Evolutionary conservation across 306 rosid genomes (phyloP).

Genomic region (Cicer judaicum): DNA sequence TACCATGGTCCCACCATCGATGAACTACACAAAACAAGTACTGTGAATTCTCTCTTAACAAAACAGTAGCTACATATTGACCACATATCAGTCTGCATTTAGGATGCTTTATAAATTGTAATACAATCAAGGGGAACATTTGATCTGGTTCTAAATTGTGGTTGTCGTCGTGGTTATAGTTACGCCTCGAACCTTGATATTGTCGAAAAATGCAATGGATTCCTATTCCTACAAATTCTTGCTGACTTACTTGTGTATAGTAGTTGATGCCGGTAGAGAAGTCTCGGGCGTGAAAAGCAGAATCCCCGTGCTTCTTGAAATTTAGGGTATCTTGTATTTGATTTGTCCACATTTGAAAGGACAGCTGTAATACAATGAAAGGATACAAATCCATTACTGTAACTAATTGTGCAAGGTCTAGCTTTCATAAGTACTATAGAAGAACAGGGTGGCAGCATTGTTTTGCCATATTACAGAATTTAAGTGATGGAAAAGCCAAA

Average conservation of each 20-base stretch:
- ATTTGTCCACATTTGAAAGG: slow-evolving; percentile 98
- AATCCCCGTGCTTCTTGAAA: slow-evolving; percentile 87
- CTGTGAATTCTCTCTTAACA: background rate
- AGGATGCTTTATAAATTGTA: background rate
- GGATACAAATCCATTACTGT: slow-evolving; percentile 1
- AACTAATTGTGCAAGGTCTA: slow-evolving; percentile 1
- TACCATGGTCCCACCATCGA: slow-evolving; percentile 90
- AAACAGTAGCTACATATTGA: slow-evolving; percentile 1
- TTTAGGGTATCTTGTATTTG: slow-evolving; percentile 95
- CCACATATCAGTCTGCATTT: slow-evolving; percentile 10
- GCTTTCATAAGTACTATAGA: slow-evolving; percentile 27
- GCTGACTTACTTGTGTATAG: slow-evolving; percentile 80
- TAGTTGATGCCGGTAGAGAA: slow-evolving; percentile 68
- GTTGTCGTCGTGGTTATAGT: no score
- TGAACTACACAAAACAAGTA: slow-evolving; percentile 66
- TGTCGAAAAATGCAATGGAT: background rate
- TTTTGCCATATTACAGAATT: background rate
- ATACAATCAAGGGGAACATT: background rate
- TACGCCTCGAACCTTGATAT: no score
- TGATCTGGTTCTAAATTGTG: background rate
- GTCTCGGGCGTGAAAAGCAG: slow-evolving; percentile 86
- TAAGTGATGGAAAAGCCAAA: background rate
- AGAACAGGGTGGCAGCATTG: background rate
- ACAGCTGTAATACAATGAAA: slow-evolving; percentile 66
- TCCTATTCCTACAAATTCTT: slow-evolving; percentile 18